Conservation (phyloP, 495 filamentous ascomycete species). For the Penicillium desertorum region DNA sequence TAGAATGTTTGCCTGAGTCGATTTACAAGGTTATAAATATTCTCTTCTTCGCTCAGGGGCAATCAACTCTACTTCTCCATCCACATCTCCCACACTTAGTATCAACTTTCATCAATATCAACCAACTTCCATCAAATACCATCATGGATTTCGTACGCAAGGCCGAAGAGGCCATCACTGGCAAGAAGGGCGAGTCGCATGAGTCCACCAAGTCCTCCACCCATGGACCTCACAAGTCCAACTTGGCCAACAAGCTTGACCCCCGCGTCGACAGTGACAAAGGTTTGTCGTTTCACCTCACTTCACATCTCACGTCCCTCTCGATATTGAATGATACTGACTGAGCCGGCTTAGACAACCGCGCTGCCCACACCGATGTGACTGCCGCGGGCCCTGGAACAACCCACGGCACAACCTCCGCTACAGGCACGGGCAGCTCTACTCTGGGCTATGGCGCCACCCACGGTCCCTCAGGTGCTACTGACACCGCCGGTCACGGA, state of each 20-base stretch:
- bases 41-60: neutral
- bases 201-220: conserved; percentile 18
- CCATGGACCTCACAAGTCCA: conserved; percentile 38
- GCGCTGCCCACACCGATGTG: conserved; percentile 6
- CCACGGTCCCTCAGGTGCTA: neutral
- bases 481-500: neutral
- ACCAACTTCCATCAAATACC: neutral
- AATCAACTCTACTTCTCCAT: neutral
- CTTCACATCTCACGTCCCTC: neutral
- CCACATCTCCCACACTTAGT: neutral
- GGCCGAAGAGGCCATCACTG: conserved; percentile 17
- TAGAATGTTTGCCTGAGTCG: neutral
- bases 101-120: neutral
- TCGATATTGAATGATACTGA: neutral
- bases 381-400: conserved; percentile 1
- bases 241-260: conserved; percentile 46
- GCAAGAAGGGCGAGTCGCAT: conserved; percentile 8
- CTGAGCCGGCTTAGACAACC: neutral
- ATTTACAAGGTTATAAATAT: neutral
- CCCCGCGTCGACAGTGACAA: conserved; percentile 49
- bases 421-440: neutral
- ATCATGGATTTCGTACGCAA: conserved; percentile 15
- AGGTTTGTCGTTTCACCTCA: conserved; percentile 9
- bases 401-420: neutral
- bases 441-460: neutral